phyloP scores from a whole-genome alignment of 495 filamentous ascomycete genomes.

The Penicillium verhagenii region DNA sequence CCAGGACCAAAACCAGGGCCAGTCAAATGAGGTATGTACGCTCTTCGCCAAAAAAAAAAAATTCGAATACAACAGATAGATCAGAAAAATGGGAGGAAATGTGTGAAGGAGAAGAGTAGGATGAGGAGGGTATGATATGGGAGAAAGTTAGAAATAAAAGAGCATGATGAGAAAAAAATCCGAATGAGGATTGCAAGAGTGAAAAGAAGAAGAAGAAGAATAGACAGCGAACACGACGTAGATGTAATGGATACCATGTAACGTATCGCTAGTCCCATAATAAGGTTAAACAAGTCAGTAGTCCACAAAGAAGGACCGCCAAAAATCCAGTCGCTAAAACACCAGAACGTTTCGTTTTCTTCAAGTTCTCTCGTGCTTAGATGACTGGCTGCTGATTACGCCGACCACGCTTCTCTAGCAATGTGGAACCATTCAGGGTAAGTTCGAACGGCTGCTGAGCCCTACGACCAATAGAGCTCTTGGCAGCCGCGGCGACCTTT shows the following conservation, averaged over 20 bases:
- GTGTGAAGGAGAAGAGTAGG: conserved; percentile 1
- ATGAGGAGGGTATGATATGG: background rate
- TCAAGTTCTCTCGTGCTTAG: conserved; percentile 18
- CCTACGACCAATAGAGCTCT: conserved; percentile 64
- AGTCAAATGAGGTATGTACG: conserved; percentile 15
- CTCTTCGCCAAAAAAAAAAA: conserved; percentile 11
- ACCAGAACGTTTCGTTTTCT: background rate
- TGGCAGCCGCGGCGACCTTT: conserved; percentile 74
- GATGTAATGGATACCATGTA: conserved; percentile 5
- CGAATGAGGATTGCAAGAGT: background rate
- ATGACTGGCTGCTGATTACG: conserved; percentile 35
- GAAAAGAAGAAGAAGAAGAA: background rate
- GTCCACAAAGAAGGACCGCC: background rate
- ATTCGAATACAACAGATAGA: conserved; percentile 10
- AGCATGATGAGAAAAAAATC: background rate
- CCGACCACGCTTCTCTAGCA: conserved; percentile 72
- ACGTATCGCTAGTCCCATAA: conserved; percentile 18
- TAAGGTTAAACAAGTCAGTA: too few relatives aligned
- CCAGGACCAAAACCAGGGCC: conserved; percentile 6
- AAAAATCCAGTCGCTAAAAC: background rate
- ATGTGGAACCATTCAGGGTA: conserved; percentile 82
- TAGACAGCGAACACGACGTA: background rate
- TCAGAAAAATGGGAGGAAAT: background rate
- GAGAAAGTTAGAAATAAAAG: background rate
- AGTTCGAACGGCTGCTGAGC: conserved; percentile 79